Evolutionary conservation across 805 yeast genomes (phyloP).

Genomic region (Wickerhamiella australiensis): DNA sequence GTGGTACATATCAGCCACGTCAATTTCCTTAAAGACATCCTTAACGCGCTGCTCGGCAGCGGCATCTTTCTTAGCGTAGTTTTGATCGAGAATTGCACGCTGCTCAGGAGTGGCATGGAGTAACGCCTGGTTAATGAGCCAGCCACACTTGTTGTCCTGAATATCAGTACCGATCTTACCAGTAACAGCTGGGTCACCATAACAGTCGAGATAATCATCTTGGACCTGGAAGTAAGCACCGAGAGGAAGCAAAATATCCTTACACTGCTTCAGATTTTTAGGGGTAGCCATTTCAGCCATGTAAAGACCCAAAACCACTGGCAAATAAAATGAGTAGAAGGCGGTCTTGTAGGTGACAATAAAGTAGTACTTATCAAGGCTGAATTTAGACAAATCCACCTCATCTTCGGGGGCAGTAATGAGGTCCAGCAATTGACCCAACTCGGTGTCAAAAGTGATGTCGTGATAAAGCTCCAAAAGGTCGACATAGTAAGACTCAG

Average conservation of each 20-base stretch:
- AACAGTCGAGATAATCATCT: conserved; percentile 93
- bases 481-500: conserved; percentile 75
- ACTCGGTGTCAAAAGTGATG: conserved; percentile 92
- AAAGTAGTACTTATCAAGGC: conserved; percentile 81
- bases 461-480: conserved; percentile 91
- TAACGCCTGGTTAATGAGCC: conserved; percentile 92
- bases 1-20: conserved; percentile 55
- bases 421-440: conserved; percentile 90
- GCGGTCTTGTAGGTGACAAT: conserved; percentile 97
- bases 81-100: conserved; percentile 66
- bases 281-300: conserved; percentile 68
- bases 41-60: conserved; percentile 58
- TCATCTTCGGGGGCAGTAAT: conserved; percentile 95
- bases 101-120: conserved; percentile 67
- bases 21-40: conserved; percentile 59
- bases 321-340: conserved; percentile 90
- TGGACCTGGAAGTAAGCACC: conserved; percentile 99
- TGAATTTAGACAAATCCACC: conserved; percentile 78
- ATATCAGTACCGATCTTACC: conserved; percentile 99
- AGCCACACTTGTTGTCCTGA: conserved; percentile 95
- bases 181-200: conserved; percentile 92
- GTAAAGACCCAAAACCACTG: conserved; percentile 93
- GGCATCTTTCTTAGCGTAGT: conserved; percentile 78
- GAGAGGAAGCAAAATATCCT: conserved; percentile 76
- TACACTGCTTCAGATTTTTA: conserved; percentile 74